Evolutionary conservation across 2,329 filamentous ascomycete species (phyloP), one percentile per base, ranked within the genome.

Genomic region (Alternaria panax): DNA sequence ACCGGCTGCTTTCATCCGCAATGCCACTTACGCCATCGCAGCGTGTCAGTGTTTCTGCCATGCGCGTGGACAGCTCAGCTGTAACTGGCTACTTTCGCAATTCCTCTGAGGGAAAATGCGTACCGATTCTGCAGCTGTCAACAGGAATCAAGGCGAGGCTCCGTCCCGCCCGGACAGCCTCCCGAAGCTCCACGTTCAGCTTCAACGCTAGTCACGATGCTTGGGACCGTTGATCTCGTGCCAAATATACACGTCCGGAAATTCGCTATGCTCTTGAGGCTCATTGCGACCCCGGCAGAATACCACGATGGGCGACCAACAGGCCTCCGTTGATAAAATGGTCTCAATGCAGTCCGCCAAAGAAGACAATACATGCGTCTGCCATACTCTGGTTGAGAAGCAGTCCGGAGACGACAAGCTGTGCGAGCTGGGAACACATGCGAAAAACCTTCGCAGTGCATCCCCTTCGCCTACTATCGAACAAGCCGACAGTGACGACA

Each of bases 1-100:
- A 47, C 41, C 50, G 27, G 36, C 20, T 30, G 28, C 32, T 22
- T 47, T 20, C 25, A 42, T 45, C 41, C 56, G 52, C 20, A 34
- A 40, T 50, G 43, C 43, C 30, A 51, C 51, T 51, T 45, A 54
- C 50, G 32, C n/a, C 22, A 54, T 59, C 24, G 14, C 25, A 54
- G 54, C 58, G 34, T 50, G 43, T 51, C 27, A 34, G 30, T 14
- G 12, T 34, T 34, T 34, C 30, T 34, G 30, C 30, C 11, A 34
- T 14, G 30, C 30, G 43, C 28, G 43, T 47, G 11, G 12, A 30
- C 27, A n/a, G 7, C 25, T 47, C 12, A 20, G 16, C 28, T 41
- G 32, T 36, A 22, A 38, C 42, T 32, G 42, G 52, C 42, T 47
- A 22, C 32, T 27, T 18, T 42, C 18, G 24, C 43, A 28, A 48